Evolutionary conservation across 768 basidiomycete species (phyloP).

Genomic region (Macrolepiota fuliginosa): DNA sequence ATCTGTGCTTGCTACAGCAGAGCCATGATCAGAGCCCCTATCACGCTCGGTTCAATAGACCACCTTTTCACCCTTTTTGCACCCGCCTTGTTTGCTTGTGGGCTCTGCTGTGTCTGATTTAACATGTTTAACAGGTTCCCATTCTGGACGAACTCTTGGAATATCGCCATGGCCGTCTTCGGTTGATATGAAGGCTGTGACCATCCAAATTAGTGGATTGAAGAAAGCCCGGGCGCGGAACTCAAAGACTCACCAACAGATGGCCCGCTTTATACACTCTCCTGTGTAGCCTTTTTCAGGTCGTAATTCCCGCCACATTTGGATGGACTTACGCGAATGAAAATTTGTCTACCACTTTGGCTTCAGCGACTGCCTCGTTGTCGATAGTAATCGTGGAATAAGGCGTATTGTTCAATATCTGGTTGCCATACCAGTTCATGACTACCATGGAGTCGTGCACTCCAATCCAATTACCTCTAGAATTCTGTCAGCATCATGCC

Average conservation of each 20-base stretch:
- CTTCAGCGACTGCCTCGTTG: background rate
- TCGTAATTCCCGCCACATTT: background rate
- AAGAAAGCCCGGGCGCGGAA: background rate
- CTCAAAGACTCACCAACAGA: background rate
- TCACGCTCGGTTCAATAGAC: background rate
- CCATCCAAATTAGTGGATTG: background rate
- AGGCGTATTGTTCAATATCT: slow-evolving; percentile 3
- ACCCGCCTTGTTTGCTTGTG: background rate
- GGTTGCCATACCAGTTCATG: slow-evolving; percentile 8
- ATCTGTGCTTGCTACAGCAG: background rate
- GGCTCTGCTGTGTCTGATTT: background rate
- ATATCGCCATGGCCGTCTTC: background rate
- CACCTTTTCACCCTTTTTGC: background rate
- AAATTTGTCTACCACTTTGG: slow-evolving; percentile 2
- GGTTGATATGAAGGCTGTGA: slow-evolving; percentile 8
- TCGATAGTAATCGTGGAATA: background rate
- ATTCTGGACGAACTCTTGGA: slow-evolving; percentile 3
- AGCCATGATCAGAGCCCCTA: slow-evolving; percentile 4
- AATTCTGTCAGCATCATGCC: background rate
- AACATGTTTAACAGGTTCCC: background rate
- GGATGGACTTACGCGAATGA: background rate
- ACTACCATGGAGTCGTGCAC: slow-evolving; percentile 3
- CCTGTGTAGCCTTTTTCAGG: background rate
- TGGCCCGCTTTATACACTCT: slow-evolving; percentile 3
- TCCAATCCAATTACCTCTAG: slow-evolving; percentile 8